Evolutionary conservation across 2,329 filamentous ascomycete genomes (phyloP).

Genomic region (Botryotinia calthae): DNA sequence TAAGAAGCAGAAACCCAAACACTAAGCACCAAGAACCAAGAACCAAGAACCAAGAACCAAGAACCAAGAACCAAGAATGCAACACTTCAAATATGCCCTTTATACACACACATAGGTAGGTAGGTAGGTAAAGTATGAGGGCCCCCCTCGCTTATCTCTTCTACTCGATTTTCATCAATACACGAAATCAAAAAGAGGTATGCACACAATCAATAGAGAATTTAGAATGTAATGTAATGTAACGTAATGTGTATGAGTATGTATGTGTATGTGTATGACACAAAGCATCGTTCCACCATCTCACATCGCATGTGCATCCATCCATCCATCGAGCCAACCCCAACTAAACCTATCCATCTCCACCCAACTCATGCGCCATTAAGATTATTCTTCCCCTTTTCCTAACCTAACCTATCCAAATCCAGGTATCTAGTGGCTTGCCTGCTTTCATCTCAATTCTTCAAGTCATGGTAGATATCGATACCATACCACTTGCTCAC

Average conservation of each 20-base stretch:
- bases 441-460: slow-evolving; percentile 1
- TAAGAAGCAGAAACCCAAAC: no score
- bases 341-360: neutral
- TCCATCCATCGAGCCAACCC: neutral
- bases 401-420: slow-evolving; percentile 13
- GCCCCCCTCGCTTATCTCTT: neutral
- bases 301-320: neutral
- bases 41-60: neutral
- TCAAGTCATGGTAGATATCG: neutral
- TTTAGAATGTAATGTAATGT: neutral
- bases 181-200: neutral
- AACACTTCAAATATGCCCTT: no score
- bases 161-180: neutral
- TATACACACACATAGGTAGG: neutral
- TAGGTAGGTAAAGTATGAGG: neutral
- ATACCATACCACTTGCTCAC: neutral
- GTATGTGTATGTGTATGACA: neutral
- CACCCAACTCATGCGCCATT: neutral
- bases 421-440: neutral
- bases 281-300: neutral
- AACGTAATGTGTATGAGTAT: neutral
- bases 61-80: no score
- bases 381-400: slow-evolving; percentile 4
- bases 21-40: no score
- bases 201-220: neutral